Conservation (phyloP, 2,329 filamentous ascomycete species). For the Spiromastix sp. region DNA sequence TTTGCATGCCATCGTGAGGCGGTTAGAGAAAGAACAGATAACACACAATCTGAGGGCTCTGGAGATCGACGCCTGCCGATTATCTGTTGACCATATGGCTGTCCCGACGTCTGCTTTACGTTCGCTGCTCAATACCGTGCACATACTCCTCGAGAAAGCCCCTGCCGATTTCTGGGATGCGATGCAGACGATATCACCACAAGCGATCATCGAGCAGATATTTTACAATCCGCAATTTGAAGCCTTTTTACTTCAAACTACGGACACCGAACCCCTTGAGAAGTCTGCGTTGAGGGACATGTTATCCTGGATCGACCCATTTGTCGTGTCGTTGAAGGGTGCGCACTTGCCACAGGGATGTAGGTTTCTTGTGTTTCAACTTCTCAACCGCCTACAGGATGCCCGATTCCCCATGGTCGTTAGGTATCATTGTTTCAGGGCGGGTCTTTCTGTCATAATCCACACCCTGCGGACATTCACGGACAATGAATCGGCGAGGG, state of each 20-base stretch:
- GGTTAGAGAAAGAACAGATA: slow-evolving; percentile 63
- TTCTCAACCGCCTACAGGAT: slow-evolving; percentile 51
- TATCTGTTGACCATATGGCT: slow-evolving; percentile 57
- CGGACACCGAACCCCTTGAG: slow-evolving; percentile 42
- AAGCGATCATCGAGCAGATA: slow-evolving; percentile 72
- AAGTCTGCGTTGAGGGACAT: slow-evolving; percentile 51
- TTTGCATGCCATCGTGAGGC: slow-evolving; percentile 61
- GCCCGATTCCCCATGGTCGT: slow-evolving; percentile 29
- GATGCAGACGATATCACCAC: slow-evolving; percentile 68
- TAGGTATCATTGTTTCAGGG: slow-evolving; percentile 36
- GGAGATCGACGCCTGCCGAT: slow-evolving; percentile 56
- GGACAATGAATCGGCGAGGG: slow-evolving; percentile 33
- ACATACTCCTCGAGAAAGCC: slow-evolving; percentile 61
- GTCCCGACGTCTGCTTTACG: slow-evolving; percentile 52
- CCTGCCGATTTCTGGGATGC: slow-evolving; percentile 80
- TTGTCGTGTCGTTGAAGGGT: slow-evolving; percentile 66
- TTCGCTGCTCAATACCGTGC: slow-evolving; percentile 60
- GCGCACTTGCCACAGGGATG: slow-evolving; percentile 71
- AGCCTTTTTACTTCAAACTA: slow-evolving; percentile 40
- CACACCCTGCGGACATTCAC: slow-evolving; percentile 39
- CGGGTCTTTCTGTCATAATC: slow-evolving; percentile 35
- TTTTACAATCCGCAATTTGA: slow-evolving; percentile 62
- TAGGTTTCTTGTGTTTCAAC: slow-evolving; percentile 63
- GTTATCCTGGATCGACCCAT: slow-evolving; percentile 67
- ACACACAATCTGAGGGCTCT: slow-evolving; percentile 68